Evolutionary conservation across 2,329 filamentous ascomycete species (phyloP), one percentile per base, ranked within the genome.

Genomic region (Diaporthe helianthi): DNA sequence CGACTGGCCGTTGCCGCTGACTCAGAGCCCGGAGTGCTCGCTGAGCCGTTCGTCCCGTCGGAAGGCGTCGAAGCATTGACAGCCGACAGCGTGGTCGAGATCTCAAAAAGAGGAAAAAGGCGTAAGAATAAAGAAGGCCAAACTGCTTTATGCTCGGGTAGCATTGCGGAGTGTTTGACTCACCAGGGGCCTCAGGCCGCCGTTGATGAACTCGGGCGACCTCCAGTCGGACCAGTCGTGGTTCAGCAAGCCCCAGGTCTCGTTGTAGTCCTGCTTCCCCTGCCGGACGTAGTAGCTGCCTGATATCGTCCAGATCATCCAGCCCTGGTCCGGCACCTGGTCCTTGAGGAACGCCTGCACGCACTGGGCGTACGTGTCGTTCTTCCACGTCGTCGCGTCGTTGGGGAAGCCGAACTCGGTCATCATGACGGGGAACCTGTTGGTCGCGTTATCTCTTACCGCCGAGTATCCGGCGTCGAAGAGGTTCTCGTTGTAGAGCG

Each of bases 281-380:
- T 84, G 78, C 24, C 86, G 79, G 15, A 87, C 80, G 71, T 89
- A 89, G 72, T 89, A 90, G 69, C 84, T 85, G 19, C 87, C 87
- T 75, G 86, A 82, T 54, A 89, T 72, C 15, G 83, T 84, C 87
- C 87, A 89, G 15, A 87, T 78, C 1, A 84, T 82, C 86, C 87
- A 89, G 69, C 89, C 87, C 44, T 83, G 83, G 12, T 33, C 61
- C 15, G 47, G 55, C 36, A 69, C 33, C 36, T 52, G 47, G 8
- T 54, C 22, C 31, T 22, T 49, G 19, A 71, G 58, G 24, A 68
- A 71, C 5, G 36, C n/a, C 26, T 60, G 65, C 33, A 55, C 65
- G 26, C 69, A 71, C 44, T 26, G 46, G 6, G 69, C 58, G 36
- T 71, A 71, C 17, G 41, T 61, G 60, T 49, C 41, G 10, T 65